Base-by-base conservation (phyloP, 257 asterid species). In the Datura wrightii region DNA sequence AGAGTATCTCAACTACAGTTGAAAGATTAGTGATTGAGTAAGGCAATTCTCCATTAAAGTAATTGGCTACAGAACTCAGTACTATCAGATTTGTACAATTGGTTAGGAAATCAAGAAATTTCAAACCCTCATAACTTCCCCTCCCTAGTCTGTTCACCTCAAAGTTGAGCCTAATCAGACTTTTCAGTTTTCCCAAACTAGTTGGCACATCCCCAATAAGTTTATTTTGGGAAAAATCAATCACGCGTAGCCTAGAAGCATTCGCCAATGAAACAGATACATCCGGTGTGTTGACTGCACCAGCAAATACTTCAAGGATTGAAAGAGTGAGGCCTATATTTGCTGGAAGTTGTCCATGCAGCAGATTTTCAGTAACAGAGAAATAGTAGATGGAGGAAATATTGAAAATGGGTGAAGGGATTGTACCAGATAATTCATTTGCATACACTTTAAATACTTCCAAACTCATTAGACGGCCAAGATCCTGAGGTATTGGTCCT, bases 181-280 rank as follows among this genome's bases (percentile, higher is more conserved):
- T 11, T 60, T 50, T 82, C 62, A 86, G 31, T 10, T 69, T 69
- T 10, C 89, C 88, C 1, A 85, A 34, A 16, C 60, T 79, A 13
- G 14, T 5, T 1, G 89, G 88, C 7, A 86, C 60, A 3, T 34
- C 31, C 18, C 90, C 89, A 0, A 37, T 67, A 48, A 88, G 56
- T n/a, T 34, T 16, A 54, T 86, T 88, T 79, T 83, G 62, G 60
- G 85, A 80, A 19, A 89, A 31, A 55, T 87, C 85, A 4, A 84
- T 37, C 41, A 41, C 37, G 8, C 8, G 34, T 63, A 86, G 85
- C 7, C 59, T 67, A 14, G 89, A 59, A 58, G 85, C 88, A 76
- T 88, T 88, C 10, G 79, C n/a, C 13, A 88, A 70, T 11, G 91
- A 86, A 76, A 53, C 63, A 2, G 91, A 89, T 85, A 11, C 56